These are phyloP conservation scores for Microsporum ferrugineum DNA, from an alignment of 2,329 filamentous ascomycete genomes.

Conservation along the genomic window DNA sequence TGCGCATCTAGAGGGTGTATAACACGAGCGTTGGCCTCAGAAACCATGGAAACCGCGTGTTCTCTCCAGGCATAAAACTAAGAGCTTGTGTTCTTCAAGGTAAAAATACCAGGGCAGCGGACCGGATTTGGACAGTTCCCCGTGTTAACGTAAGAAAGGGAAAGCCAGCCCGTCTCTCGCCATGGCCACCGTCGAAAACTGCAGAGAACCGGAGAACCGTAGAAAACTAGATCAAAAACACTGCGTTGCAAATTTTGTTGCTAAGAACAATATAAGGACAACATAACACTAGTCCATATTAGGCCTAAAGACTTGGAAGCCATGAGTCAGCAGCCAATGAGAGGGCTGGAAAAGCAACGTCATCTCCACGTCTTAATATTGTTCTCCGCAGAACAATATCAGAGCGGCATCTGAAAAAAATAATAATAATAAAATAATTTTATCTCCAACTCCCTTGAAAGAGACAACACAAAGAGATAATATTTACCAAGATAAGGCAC, in stretches of 20 bases:
- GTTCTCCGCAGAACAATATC: slow-evolving; percentile 16
- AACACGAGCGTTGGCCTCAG: background rate
- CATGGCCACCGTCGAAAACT: background rate
- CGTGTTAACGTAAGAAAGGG: background rate
- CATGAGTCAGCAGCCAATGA: slow-evolving; percentile 5
- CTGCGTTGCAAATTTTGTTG: background rate
- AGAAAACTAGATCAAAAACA: background rate
- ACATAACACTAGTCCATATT: slow-evolving; percentile 1
- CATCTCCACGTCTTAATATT: slow-evolving; percentile 15
- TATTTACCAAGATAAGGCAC: background rate
- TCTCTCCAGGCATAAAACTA: background rate
- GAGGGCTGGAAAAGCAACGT: background rate
- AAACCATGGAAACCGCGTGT: background rate
- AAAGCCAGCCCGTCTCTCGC: background rate
- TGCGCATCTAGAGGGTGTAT: background rate
- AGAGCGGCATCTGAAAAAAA: background rate
- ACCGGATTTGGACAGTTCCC: background rate
- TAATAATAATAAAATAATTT: background rate
- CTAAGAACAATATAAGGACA: slow-evolving; percentile 2
- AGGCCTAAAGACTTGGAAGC: background rate
- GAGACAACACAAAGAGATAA: background rate
- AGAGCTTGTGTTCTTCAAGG: background rate
- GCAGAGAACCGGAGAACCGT: background rate
- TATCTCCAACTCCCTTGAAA: background rate
- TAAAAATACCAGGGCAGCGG: background rate